Evolutionary conservation across 345 rosid species (phyloP).

Genomic region (Eucalyptus virginea): DNA sequence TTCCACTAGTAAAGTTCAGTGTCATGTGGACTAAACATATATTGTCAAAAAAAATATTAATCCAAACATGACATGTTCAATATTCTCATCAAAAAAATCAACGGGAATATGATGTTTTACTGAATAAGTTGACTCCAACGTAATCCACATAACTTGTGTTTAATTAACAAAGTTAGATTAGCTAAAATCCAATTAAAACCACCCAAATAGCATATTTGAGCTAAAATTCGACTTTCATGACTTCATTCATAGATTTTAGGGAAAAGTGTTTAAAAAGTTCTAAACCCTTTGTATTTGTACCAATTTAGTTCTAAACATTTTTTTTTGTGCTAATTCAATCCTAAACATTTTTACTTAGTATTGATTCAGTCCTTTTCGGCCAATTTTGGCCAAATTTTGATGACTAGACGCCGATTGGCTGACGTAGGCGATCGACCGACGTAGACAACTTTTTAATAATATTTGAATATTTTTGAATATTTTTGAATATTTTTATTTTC

Average conservation of each 20-base stretch:
- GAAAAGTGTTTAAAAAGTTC: too few species aligned
- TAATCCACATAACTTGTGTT: neutral
- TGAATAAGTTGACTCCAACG: neutral
- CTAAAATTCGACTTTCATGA: neutral
- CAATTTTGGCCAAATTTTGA: too few species aligned
- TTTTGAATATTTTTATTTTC: too few species aligned
- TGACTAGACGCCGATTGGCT: accelerated
- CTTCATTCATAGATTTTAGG: neutral
- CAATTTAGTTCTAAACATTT: too few species aligned
- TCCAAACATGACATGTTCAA: neutral
- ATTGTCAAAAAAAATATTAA: neutral
- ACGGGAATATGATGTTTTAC: neutral
- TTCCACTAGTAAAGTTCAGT: neutral
- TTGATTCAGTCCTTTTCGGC: accelerated
- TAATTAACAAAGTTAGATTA: neutral
- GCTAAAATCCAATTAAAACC: neutral
- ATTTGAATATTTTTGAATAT: too few species aligned
- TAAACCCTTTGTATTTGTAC: too few species aligned
- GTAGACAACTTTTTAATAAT: too few species aligned
- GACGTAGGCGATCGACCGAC: accelerated
- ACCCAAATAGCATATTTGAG: neutral
- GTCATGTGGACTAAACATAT: neutral
- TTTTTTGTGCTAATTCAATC: too few species aligned
- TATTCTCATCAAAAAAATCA: neutral
- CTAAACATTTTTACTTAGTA: too few species aligned